Percentiles rank a stretch among this genome's conserved stretches.
Evolutionary conservation across 2,329 filamentous ascomycete genomes (phyloP).

Genomic region (Nigrograna mackinnonii): DNA sequence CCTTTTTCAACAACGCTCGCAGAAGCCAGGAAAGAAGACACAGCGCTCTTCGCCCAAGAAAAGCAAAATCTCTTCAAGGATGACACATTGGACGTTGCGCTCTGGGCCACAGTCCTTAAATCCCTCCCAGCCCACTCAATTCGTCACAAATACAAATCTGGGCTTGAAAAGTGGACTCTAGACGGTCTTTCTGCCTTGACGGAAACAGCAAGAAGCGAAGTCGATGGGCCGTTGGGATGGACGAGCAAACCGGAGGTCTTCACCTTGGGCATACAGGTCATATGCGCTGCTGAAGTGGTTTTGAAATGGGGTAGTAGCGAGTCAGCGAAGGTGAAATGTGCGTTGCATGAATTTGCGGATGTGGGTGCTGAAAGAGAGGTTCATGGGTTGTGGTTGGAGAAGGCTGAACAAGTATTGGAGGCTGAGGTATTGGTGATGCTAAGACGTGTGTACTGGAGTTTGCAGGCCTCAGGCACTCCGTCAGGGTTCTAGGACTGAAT

Average conservation of each 20-base stretch:
- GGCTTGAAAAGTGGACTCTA: conserved; percentile 50
- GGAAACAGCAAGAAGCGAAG: conserved; percentile 32
- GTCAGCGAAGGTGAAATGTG: conserved; percentile 23
- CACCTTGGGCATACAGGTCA: conserved; percentile 55
- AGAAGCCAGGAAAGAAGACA: conserved; percentile 52
- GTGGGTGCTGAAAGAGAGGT: conserved; percentile 21
- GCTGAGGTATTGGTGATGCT: conserved; percentile 2
- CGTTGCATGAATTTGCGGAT: conserved; percentile 28
- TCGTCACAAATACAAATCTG: conserved; percentile 15
- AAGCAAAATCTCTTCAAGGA: conserved; percentile 96
- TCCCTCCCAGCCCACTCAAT: conserved; percentile 27
- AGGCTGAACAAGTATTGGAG: conserved; percentile 36
- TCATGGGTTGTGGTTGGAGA: conserved; percentile 43
- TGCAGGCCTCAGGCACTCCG: no score
- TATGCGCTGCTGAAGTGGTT: conserved; percentile 47
- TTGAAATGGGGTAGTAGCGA: conserved; percentile 24
- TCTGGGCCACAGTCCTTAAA: conserved; percentile 66
- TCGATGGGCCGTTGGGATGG: conserved; percentile 74
- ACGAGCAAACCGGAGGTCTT: conserved; percentile 71
- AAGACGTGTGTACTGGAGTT: conserved; percentile 2
- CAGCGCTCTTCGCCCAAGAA: conserved; percentile 81
- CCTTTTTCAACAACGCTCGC: conserved; percentile 25
- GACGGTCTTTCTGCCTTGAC: conserved; percentile 54
- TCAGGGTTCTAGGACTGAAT: no score
- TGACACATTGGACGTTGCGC: conserved; percentile 70